Evolutionary conservation across 1,284 basidiomycete genomes (phyloP).

Genomic region (Pterulicium gracile): DNA sequence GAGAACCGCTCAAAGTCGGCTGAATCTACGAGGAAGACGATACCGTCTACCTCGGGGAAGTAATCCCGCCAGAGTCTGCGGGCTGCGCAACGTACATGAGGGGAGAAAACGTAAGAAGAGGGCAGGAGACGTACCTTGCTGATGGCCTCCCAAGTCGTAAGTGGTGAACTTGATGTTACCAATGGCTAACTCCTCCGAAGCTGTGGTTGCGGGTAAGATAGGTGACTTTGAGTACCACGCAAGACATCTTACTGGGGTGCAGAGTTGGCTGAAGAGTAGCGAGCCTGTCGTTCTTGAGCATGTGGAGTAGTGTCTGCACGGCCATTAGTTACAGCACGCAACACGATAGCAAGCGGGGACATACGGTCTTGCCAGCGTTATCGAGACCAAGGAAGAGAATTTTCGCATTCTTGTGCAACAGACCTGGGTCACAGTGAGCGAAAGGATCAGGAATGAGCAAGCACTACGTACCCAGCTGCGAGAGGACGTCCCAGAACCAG

Average conservation of each 20-base stretch:
- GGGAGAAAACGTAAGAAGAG: conserved; percentile 7
- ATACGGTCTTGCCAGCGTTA: conserved; percentile 98
- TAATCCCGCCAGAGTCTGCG: conserved; percentile 99
- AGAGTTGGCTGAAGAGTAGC: conserved; percentile 97
- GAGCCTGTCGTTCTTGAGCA: conserved; percentile 99
- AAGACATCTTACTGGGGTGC: conserved; percentile 83
- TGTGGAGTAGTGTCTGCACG: conserved; percentile 90
- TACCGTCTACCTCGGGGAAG: conserved; percentile 99
- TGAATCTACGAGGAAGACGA: conserved; percentile 96
- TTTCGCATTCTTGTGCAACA: conserved; percentile 99
- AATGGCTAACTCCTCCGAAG: conserved; percentile 98
- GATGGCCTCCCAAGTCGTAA: conserved; percentile 96
- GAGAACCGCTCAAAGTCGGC: conserved; percentile 94
- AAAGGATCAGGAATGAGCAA: background rate
- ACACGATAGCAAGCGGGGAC: conserved; percentile 15
- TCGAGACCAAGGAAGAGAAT: conserved; percentile 98
- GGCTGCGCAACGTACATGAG: conserved; percentile 34
- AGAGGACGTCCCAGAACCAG: conserved; percentile 94
- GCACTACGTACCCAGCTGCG: conserved; percentile 69
- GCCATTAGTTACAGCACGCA: conserved; percentile 1
- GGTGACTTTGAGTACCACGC: background rate
- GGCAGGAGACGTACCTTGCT: conserved; percentile 60
- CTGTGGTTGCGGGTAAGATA: conserved; percentile 37
- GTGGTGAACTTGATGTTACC: conserved; percentile 99
- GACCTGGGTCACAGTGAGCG: conserved; percentile 39